These are phyloP conservation scores for Metrosideros polymorpha DNA, from an alignment of 441 rosid genomes.

Conservation along the genomic window DNA sequence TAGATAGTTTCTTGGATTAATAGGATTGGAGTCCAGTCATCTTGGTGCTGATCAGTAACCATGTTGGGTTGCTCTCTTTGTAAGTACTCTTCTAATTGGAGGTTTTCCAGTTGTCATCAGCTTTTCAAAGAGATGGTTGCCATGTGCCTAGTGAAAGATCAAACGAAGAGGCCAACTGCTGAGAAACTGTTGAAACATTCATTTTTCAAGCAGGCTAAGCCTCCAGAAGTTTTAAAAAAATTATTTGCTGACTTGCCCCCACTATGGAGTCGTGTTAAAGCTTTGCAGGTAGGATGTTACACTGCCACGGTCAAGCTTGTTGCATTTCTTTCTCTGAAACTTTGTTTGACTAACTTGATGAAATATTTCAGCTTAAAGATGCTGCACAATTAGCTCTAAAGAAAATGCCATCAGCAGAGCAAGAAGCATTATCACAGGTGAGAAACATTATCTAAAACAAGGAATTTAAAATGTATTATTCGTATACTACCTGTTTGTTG, in stretches of 20 bases:
- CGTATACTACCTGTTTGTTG: not conserved
- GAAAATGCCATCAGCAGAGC: conserved; percentile 88
- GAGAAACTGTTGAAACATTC: conserved; percentile 88
- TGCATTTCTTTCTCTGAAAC: not conserved
- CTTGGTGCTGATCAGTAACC: not conserved
- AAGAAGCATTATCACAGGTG: conserved; percentile 95
- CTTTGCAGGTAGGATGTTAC: conserved; percentile 64
- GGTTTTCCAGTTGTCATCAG: conserved; percentile 93
- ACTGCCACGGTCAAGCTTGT: conserved; percentile 3
- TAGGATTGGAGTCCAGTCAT: not conserved
- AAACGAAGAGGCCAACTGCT: conserved; percentile 94
- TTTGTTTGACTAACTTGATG: conserved; percentile 9
- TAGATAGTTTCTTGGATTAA: not conserved
- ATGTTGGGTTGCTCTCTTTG: conserved; percentile 4
- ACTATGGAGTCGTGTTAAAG: conserved; percentile 89
- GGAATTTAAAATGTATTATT: not conserved
- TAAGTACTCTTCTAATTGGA: conserved; percentile 58
- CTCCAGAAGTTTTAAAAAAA: conserved; percentile 78
- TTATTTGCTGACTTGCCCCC: conserved; percentile 80
- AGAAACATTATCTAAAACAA: not conserved
- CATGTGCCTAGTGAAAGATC: conserved; percentile 99
- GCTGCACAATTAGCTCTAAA: conserved; percentile 86
- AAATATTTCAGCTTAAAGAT: conserved; percentile 74
- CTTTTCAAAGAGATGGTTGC: conserved; percentile 99
- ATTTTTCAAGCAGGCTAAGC: conserved; percentile 84